Evolutionary conservation across 805 yeast genomes (phyloP).

Genomic region (Candida khao-thaluensis): DNA sequence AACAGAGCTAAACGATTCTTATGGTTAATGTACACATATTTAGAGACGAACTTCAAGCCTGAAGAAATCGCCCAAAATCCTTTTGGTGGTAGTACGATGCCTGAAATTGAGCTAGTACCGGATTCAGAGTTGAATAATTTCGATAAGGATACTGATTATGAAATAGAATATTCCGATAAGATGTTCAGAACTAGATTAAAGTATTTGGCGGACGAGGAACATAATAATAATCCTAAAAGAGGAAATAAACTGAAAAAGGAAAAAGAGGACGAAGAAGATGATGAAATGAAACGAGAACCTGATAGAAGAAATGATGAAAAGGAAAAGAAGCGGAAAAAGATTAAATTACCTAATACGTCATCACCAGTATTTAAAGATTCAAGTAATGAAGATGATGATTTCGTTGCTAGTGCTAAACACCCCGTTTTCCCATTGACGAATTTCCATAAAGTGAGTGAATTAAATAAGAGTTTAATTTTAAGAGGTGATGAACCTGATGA

Average conservation of each 20-base stretch:
- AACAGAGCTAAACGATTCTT: conserved; percentile 71
- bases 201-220: conserved; percentile 41
- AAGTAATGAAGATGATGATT: conserved; percentile 6
- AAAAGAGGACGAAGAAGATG: conserved; percentile 18
- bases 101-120: conserved; percentile 31
- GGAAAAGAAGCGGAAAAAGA: conserved; percentile 10
- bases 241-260: conserved; percentile 31
- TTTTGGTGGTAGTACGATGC: conserved; percentile 47
- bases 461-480: conserved; percentile 6
- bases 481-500: conserved; percentile 8
- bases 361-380: conserved; percentile 1
- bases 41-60: conserved; percentile 66
- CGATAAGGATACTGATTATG: conserved; percentile 50
- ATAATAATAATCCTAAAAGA: conserved; percentile 30
- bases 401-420: conserved; percentile 9
- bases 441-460: conserved; percentile 16
- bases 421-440: conserved; percentile 25
- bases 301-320: conserved; percentile 8
- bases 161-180: conserved; percentile 45
- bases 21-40: conserved; percentile 79
- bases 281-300: conserved; percentile 1
- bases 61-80: conserved; percentile 56
- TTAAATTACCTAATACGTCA: not conserved
- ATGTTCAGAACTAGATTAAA: conserved; percentile 46
- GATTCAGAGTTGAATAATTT: conserved; percentile 26